phyloP scores from a whole-genome alignment of 2,329 filamentous ascomycete genomes.

The Ophiocordyceps sinensis region DNA sequence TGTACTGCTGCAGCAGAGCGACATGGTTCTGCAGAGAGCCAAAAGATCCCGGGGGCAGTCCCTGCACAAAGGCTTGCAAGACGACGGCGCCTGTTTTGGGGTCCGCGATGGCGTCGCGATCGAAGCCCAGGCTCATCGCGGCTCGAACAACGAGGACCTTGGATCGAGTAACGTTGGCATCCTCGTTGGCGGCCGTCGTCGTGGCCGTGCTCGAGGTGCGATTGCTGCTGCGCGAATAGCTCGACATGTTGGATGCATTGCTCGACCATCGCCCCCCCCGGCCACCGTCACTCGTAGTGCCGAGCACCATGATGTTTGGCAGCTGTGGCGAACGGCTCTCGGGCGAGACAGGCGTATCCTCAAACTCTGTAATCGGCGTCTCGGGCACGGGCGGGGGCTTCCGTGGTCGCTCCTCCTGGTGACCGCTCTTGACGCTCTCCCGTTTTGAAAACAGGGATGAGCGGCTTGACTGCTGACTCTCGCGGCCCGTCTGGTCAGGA shows the following conservation, averaged over 20 bases:
- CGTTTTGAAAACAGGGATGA: constrained; percentile 36
- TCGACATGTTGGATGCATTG: constrained; percentile 62
- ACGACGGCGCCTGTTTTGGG: constrained; percentile 33
- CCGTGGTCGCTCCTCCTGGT: constrained; percentile 31
- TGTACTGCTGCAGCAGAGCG: constrained; percentile 63
- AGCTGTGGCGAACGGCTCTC: constrained; percentile 61
- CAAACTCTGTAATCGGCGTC: constrained; percentile 89
- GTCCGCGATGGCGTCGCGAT: constrained; percentile 37
- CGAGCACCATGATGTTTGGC: constrained; percentile 79
- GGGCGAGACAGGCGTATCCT: constrained; percentile 73
- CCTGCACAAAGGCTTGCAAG: constrained; percentile 63
- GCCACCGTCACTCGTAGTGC: constrained; percentile 46
- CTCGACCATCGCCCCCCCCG: constrained; percentile 67
- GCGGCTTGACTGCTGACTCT: constrained; percentile 36
- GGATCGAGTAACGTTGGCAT: constrained; percentile 61
- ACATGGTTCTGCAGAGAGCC: constrained; percentile 57
- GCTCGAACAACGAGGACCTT: constrained; percentile 73
- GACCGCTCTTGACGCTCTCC: constrained; percentile 33
- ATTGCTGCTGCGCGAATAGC: constrained; percentile 58
- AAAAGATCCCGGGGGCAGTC: constrained; percentile 63
- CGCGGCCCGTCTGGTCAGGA: constrained; percentile 31
- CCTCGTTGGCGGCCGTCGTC: constrained; percentile 53
- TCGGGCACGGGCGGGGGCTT: constrained; percentile 50
- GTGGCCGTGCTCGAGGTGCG: constrained; percentile 59
- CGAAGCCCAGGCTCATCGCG: constrained; percentile 72